A percentile compares a stretch with the other conserved stretches of the same genome.
Conservation (phyloP, 352 stramenopile species). For the Pythium brassicae region DNA sequence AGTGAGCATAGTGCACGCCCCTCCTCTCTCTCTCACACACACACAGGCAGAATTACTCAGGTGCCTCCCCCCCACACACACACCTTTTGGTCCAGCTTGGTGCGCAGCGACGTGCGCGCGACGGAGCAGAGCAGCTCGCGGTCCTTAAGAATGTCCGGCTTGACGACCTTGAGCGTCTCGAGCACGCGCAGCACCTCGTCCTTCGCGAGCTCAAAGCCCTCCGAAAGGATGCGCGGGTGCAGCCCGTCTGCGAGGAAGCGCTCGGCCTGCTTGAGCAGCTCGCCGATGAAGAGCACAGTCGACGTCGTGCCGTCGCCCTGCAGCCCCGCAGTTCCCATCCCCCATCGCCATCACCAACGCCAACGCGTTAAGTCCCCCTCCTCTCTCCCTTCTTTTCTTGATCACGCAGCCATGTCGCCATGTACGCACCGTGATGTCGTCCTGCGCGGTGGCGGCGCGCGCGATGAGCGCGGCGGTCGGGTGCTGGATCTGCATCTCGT, state of each 20-base stretch:
- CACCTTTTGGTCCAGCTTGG: conserved; percentile 95
- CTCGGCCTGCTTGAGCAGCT: conserved; percentile 98
- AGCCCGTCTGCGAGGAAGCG: conserved; percentile 95
- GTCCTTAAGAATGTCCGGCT: conserved; percentile 86
- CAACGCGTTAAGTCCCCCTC: no score
- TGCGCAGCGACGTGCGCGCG: conserved; percentile 95
- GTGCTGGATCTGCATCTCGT: conserved; percentile 99
- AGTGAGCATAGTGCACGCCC: no score
- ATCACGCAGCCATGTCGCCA: background rate
- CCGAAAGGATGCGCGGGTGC: conserved; percentile 96
- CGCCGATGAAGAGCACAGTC: conserved; percentile 97
- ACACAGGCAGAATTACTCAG: no score
- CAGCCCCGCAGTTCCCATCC: no score
- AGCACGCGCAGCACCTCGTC: conserved; percentile 94
- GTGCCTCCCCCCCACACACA: background rate
- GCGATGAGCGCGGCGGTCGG: conserved; percentile 98
- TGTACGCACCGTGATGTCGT: conserved; percentile 77
- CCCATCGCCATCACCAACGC: no score
- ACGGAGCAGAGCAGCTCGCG: conserved; percentile 94
- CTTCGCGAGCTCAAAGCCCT: conserved; percentile 97
- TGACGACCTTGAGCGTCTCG: conserved; percentile 87
- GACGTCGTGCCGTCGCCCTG: conserved; percentile 97
- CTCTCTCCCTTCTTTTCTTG: no score
- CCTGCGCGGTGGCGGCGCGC: conserved; percentile 96
- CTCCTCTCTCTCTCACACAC: background rate